phyloP scores from a whole-genome alignment of 2,329 filamentous ascomycete species.

The Zymoseptoria brevis region DNA sequence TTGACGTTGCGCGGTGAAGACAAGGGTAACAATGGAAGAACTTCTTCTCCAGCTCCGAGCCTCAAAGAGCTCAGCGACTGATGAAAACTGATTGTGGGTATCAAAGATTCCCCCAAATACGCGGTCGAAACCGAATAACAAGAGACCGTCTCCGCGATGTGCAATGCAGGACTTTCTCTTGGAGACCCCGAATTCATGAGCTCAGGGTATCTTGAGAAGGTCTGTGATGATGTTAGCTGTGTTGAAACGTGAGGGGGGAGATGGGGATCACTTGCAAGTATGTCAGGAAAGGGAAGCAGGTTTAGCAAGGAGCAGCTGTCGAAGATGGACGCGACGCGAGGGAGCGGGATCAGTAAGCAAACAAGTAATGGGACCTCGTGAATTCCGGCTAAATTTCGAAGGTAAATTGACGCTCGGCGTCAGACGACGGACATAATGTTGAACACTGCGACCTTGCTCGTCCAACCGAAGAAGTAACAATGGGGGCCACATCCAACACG shows the following conservation, averaged over 20 bases:
- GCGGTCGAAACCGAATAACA: neutral
- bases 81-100: neutral
- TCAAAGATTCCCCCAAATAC: neutral
- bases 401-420: too few relatives aligned
- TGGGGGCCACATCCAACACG: constrained; percentile 64
- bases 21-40: too few relatives aligned
- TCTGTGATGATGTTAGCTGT: neutral
- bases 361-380: too few relatives aligned
- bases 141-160: neutral
- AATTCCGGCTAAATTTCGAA: too few relatives aligned
- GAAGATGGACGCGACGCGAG: too few relatives aligned
- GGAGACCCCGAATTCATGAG: neutral
- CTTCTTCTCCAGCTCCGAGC: too few relatives aligned
- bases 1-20: too few relatives aligned
- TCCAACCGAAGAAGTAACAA: constrained; percentile 28
- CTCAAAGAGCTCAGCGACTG: too few relatives aligned
- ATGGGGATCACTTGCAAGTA: neutral
- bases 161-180: neutral
- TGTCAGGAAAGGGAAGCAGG: neutral
- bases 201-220: neutral
- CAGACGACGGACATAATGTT: too few relatives aligned
- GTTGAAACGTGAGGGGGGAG: neutral
- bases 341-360: too few relatives aligned
- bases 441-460: too few relatives aligned
- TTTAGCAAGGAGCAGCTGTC: neutral